A percentile compares a stretch with the other conserved stretches of the same genome.
phyloP scores from a whole-genome alignment of 768 basidiomycete species.

The Suillus subaureus region DNA sequence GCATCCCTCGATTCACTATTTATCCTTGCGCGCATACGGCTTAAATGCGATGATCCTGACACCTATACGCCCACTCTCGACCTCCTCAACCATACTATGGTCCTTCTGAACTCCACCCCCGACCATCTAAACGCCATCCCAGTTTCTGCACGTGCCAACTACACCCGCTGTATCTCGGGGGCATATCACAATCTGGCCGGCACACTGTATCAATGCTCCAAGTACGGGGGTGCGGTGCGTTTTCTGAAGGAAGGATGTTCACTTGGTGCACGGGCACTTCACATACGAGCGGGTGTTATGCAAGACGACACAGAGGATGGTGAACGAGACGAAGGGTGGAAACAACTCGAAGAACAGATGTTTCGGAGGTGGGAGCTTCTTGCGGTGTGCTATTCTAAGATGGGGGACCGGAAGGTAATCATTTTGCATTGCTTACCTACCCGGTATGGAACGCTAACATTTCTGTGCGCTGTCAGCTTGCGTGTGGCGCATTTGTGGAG shows the following conservation, averaged over 20 bases:
- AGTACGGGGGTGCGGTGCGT: constrained; percentile 62
- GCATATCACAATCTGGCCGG: constrained; percentile 72
- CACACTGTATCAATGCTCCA: constrained; percentile 65
- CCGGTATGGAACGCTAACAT: constrained; percentile 5
- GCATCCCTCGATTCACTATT: constrained; percentile 59
- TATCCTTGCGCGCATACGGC: constrained; percentile 47
- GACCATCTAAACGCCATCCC: constrained; percentile 18
- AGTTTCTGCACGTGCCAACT: constrained; percentile 47
- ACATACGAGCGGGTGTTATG: constrained; percentile 20
- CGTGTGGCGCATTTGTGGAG: constrained; percentile 57
- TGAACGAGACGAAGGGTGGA: constrained; percentile 49
- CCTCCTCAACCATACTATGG: constrained; percentile 46
- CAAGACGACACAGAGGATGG: constrained; percentile 22
- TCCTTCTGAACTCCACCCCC: constrained; percentile 22
- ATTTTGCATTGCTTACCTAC: constrained; percentile 10
- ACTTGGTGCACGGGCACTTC: constrained; percentile 52
- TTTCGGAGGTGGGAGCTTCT: constrained; percentile 80
- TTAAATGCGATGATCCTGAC: constrained; percentile 43
- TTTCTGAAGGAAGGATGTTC: constrained; percentile 67
- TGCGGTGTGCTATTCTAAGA: constrained; percentile 76
- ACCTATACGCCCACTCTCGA: constrained; percentile 50
- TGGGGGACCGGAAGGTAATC: constrained; percentile 72
- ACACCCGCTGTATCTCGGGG: constrained; percentile 69
- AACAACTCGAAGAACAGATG: constrained; percentile 62
- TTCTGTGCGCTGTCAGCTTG: constrained; percentile 43